Base-by-base conservation (phyloP, 352 stramenopile species). In the Phytophthora uliginosa region DNA sequence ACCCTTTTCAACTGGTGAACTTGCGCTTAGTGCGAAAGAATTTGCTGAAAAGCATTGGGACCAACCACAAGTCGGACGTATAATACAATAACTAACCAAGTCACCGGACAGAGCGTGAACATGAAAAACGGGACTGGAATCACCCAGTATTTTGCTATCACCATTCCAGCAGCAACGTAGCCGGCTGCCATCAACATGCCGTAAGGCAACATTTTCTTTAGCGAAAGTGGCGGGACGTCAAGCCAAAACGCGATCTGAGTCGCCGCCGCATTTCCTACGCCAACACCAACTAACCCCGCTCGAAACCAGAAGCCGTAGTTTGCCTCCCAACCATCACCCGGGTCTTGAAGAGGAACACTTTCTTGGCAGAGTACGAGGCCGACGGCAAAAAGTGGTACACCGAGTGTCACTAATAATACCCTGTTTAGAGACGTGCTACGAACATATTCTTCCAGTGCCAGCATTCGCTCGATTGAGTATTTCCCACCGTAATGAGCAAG, bases 261-360 rank as follows among this genome's bases (percentile, higher is more conserved):
- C 2, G 45, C 60, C 4, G 55, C 42, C 9, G 57, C 70, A 33
- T 73, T 65, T 22, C 64, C 64, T 8, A 73, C 13, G 3, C 42
- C 45, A 36, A 69, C 51, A 0, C 64, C 70, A 54, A 61, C 59
- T 2, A 73, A 4, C 1, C 34, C 64, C 10, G 42, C 70, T 34
- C 70, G 64, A 54, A 77, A 12, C 70, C 70, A 77, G 38, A 77
- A 77, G 5, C 70, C 70, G n/a, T 66, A 58, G 12, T 77, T 77
- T 28, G 3, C 6, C 52, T 45, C 13, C 70, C 70, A 77, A 3
- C 70, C 70, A 45, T 58, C 47, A 2, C 22, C 36, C 10, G 70
- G 70, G 22, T 69, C 53, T 65, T 77, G 70, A 38, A 77, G 59
- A 8, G 70, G 58, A 54, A 73, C 15, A 42, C 51, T 70, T 20